Evolutionary conservation across 1,284 basidiomycete genomes (phyloP).

Genomic region (Mrakiaceae sp.): DNA sequence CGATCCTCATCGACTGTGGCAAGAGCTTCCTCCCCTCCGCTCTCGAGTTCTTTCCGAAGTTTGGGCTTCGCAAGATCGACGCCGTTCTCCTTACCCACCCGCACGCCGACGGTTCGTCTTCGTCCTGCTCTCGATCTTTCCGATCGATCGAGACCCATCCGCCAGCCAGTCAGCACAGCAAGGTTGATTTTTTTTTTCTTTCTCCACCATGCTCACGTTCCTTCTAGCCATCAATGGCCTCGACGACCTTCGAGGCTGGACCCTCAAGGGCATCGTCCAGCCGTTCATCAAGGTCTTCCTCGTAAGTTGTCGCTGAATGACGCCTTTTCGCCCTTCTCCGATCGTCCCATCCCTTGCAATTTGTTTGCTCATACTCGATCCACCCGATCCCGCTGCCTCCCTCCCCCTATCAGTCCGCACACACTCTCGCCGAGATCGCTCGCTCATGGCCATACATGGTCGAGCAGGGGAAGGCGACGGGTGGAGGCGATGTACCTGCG

Average conservation of each 20-base stretch:
- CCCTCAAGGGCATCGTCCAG: conserved; percentile 22
- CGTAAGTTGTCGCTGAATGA: not conserved
- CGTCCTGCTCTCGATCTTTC: not conserved
- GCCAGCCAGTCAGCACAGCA: too few relatives aligned
- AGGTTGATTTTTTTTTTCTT: not conserved
- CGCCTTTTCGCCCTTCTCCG: not conserved
- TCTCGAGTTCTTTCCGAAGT: conserved; percentile 30
- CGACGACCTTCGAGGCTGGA: conserved; percentile 24
- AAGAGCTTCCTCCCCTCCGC: conserved; percentile 33
- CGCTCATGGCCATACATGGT: conserved; percentile 34
- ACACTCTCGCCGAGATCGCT: conserved; percentile 29
- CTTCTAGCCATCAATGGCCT: conserved; percentile 18
- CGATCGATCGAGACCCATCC: too few relatives aligned
- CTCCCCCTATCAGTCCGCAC: conserved; percentile 25
- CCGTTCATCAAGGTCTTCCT: conserved; percentile 11
- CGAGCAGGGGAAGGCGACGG: conserved; percentile 33
- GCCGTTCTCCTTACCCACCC: conserved; percentile 38
- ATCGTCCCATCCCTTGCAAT: not conserved
- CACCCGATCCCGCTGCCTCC: not conserved
- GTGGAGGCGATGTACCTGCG: conserved; percentile 35
- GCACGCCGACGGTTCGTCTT: conserved; percentile 26
- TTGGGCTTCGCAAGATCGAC: conserved; percentile 34
- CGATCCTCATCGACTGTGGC: conserved; percentile 37
- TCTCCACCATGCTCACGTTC: not conserved
- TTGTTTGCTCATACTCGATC: not conserved